Percentiles rank a stretch among this genome's conserved stretches.
These are phyloP conservation scores for Omphalotus olearius DNA, from an alignment of 1,284 basidiomycete genomes.

Conservation along the genomic window DNA sequence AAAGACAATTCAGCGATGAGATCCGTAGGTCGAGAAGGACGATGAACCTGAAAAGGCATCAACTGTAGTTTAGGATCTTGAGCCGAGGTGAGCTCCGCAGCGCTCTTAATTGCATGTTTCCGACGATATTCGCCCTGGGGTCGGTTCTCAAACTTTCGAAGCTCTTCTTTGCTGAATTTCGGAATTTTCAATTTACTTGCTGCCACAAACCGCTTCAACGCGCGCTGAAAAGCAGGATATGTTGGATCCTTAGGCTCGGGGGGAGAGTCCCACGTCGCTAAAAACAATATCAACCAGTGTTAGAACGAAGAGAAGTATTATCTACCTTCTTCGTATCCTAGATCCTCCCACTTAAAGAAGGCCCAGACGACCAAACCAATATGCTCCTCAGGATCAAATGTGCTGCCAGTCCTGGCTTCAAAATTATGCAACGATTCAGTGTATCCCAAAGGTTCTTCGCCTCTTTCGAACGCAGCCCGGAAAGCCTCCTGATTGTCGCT, in stretches of 20 bases:
- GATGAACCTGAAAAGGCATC: constrained; percentile 78
- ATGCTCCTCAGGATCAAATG: constrained; percentile 43
- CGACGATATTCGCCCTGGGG: constrained; percentile 41
- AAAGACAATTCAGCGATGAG: constrained; percentile 11
- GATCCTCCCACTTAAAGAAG: constrained; percentile 87
- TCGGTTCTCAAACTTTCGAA: constrained; percentile 41
- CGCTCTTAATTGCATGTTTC: constrained; percentile 37
- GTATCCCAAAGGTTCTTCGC: constrained; percentile 52
- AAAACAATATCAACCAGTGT: constrained; percentile 5
- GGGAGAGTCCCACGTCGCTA: constrained; percentile 91
- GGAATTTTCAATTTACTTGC: constrained; percentile 63
- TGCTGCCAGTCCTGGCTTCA: constrained; percentile 42
- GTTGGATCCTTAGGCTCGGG: constrained; percentile 53
- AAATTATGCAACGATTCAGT: constrained; percentile 59
- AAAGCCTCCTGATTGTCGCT: constrained; percentile 31
- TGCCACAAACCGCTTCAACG: constrained; percentile 62
- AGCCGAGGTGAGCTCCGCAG: constrained; percentile 58
- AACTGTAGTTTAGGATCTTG: constrained; percentile 59
- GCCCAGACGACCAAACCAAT: constrained; percentile 67
- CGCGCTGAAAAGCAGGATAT: constrained; percentile 62
- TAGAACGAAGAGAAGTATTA: constrained; percentile 12
- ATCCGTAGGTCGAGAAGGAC: background rate
- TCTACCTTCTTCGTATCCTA: constrained; percentile 85
- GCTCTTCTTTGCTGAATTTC: constrained; percentile 37
- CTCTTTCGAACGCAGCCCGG: constrained; percentile 42